These are phyloP conservation scores for Tardiomyces digboiensis DNA, from an alignment of 1,139 yeast species.

Conservation along the genomic window DNA sequence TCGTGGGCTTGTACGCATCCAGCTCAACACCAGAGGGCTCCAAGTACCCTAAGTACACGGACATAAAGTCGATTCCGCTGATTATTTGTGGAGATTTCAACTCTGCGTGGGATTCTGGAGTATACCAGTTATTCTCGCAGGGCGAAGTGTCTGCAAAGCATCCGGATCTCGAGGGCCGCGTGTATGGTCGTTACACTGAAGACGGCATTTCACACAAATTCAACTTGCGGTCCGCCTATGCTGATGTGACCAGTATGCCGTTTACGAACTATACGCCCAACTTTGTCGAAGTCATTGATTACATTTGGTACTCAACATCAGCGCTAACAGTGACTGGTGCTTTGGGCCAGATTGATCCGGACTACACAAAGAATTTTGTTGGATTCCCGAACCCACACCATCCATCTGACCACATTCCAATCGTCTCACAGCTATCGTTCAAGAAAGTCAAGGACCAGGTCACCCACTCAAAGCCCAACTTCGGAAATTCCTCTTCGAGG, in stretches of 20 bases:
- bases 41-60: constrained; percentile 32
- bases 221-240: constrained; percentile 79
- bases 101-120: constrained; percentile 82
- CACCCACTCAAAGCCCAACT: constrained; percentile 18
- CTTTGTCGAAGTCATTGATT: constrained; percentile 89
- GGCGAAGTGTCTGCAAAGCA: constrained; percentile 63
- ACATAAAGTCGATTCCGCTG: constrained; percentile 53
- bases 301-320: constrained; percentile 86
- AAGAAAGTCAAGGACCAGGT: constrained; percentile 36
- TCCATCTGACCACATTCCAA: constrained; percentile 92
- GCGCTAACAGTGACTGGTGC: constrained; percentile 75
- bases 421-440: constrained; percentile 67
- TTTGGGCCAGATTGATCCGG: constrained; percentile 74
- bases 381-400: constrained; percentile 93
- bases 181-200: constrained; percentile 85
- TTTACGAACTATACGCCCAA: constrained; percentile 92
- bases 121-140: constrained; percentile 76
- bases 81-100: constrained; percentile 95
- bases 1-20: constrained; percentile 45
- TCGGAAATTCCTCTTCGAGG: constrained; percentile 8
- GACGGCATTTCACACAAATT: constrained; percentile 81
- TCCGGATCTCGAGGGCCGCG: constrained; percentile 73
- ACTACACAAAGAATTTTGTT: constrained; percentile 64
- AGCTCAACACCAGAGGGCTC: constrained; percentile 25
- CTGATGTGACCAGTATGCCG: constrained; percentile 78